Conservation (phyloP, 768 basidiomycete genomes). For the Panaeolus cyanescens region DNA sequence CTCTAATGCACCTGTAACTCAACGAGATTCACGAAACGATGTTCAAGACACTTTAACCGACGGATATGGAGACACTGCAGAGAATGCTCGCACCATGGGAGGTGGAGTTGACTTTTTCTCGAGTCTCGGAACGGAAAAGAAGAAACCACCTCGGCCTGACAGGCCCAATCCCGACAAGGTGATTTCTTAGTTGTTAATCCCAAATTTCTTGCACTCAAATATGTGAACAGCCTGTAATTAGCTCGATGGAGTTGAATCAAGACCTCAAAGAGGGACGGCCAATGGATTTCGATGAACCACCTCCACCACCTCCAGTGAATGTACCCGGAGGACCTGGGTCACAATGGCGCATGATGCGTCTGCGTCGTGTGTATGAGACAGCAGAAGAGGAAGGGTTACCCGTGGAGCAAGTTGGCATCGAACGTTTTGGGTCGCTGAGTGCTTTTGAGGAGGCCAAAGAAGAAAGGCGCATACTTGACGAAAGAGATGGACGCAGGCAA, state of each 20-base stretch:
- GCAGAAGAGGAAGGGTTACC: slow-evolving; percentile 80
- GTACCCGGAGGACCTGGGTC: slow-evolving; percentile 91
- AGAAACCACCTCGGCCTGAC: slow-evolving; percentile 60
- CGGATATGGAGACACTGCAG: slow-evolving; percentile 57
- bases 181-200: slow-evolving; percentile 10
- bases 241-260: slow-evolving; percentile 63
- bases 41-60: slow-evolving; percentile 61
- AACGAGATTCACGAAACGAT: slow-evolving; percentile 20
- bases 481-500: slow-evolving; percentile 62
- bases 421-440: slow-evolving; percentile 83
- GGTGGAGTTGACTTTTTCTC: slow-evolving; percentile 90
- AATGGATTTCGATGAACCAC: slow-evolving; percentile 38
- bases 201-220: neutral
- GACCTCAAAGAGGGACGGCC: slow-evolving; percentile 50
- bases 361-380: slow-evolving; percentile 86
- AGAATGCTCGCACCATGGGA: slow-evolving; percentile 45
- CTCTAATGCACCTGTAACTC: slow-evolving; percentile 29
- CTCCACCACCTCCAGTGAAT: slow-evolving; percentile 46
- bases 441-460: slow-evolving; percentile 90
- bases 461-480: slow-evolving; percentile 84
- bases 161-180: slow-evolving; percentile 76
- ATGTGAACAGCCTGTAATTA: slow-evolving; percentile 55
- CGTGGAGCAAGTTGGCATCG: slow-evolving; percentile 79
- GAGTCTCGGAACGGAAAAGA: slow-evolving; percentile 78
- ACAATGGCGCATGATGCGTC: slow-evolving; percentile 97